Base-by-base conservation (phyloP, 2,329 filamentous ascomycete genomes). In the Clonostachys chloroleuca region DNA sequence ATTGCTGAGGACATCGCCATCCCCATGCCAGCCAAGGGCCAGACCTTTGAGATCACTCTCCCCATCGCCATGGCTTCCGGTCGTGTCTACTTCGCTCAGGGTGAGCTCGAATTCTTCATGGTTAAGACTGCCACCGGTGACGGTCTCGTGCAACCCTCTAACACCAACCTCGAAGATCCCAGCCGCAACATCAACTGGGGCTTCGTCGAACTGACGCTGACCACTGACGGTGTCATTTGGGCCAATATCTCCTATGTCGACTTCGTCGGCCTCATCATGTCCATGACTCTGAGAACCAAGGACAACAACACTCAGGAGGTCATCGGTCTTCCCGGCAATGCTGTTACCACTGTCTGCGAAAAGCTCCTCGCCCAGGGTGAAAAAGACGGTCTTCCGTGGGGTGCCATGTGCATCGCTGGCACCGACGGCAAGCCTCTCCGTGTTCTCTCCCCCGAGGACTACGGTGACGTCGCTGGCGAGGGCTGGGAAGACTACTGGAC, bases 221-320 rank as follows among this genome's bases (percentile, higher is more conserved):
- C 61, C n/a, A 42, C 54, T 1, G 53, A 62, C 2, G 64, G 64
- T 0, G 56, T 61, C 7, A 55, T 77, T 24, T 76, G 62, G 40
- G 70, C 73, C 51, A 77, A 78, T 56, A 67, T 78, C 46, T 73
- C 67, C 43, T 77, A 72, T 47, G 75, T 78, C 34, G 75, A 78
- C 55, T 77, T 75, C 50, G 68, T 77, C 16, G 65, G 75, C 5
- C 62, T 80, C 14, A 62, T 72, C 1, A 68, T 81, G n/a, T 73
- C 75, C 39, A 74, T 81, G 69, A 55, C 54, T 1, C 60, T 80
- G 13, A 64, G 61, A 0, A 60, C 66, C 12, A 63, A 53, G 12
- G 62, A 60, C 34, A 68, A 68, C 34, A 55, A 49, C 40, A 49
- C 52, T 0, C 72, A 75, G 35, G 59, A 62, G 2, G 68, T 72